Percentiles rank a stretch among this genome's conserved stretches.
Evolutionary conservation across 2,329 filamentous ascomycete genomes (phyloP).

Genomic region (Botrytis medusae): DNA sequence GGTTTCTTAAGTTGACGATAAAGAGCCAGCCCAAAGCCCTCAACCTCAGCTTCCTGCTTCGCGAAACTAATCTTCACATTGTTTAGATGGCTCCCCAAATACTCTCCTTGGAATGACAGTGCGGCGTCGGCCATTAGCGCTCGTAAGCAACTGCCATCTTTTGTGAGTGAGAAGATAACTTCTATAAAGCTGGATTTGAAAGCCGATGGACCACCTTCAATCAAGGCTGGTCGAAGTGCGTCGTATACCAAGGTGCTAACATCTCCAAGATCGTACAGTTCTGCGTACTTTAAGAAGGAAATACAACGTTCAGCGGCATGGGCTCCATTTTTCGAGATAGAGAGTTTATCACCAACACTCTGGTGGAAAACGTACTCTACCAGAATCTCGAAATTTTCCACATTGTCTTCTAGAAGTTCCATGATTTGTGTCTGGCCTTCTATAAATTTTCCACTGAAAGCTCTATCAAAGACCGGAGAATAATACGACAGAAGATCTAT

Average conservation of each 20-base stretch:
- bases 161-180: neutral
- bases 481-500: constrained; percentile 26
- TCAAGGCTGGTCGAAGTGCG: neutral
- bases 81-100: neutral
- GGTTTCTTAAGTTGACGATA: neutral
- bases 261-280: neutral
- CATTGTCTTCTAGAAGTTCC: constrained; percentile 10
- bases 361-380: neutral
- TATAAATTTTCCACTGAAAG: constrained; percentile 25
- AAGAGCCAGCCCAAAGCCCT: neutral
- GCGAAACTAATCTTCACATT: neutral
- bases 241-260: neutral
- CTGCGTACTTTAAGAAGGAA: neutral
- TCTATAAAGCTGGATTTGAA: neutral
- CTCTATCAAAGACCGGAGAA: constrained; percentile 25
- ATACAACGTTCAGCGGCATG: neutral
- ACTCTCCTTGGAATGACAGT: neutral
- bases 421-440: constrained; percentile 24
- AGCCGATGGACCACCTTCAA: neutral
- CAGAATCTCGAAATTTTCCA: neutral
- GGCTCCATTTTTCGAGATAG: neutral
- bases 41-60: neutral
- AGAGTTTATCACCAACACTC: neutral
- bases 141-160: neutral
- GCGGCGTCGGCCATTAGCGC: neutral